Evolutionary conservation across 75 land plant species (phyloP).

Genomic region (Picea sitchensis): DNA sequence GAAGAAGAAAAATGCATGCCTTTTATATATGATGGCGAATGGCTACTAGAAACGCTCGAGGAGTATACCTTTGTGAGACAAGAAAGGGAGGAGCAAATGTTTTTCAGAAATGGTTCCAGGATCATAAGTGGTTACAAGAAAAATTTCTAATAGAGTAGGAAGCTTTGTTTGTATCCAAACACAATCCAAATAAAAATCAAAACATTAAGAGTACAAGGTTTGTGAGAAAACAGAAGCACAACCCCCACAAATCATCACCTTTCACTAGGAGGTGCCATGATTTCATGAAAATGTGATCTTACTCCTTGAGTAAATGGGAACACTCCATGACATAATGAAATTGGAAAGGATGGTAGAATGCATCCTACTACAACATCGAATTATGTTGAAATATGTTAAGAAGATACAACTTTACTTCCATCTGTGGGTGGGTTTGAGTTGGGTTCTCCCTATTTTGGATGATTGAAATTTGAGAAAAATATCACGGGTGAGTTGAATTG

Average conservation of each 20-base stretch:
- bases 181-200: conserved; percentile 29
- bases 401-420: conserved; percentile 53
- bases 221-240: conserved; percentile 48
- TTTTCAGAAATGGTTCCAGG: conserved; percentile 49
- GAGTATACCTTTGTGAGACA: conserved; percentile 38
- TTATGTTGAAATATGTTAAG: conserved; percentile 70
- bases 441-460: conserved; percentile 44
- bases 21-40: conserved; percentile 66
- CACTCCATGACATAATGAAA: conserved; percentile 43
- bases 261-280: conserved; percentile 50
- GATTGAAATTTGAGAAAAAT: neutral
- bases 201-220: conserved; percentile 40
- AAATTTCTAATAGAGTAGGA: conserved; percentile 64
- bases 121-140: conserved; percentile 66
- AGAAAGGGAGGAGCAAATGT: conserved; percentile 64
- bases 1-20: conserved; percentile 51
- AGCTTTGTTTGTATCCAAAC: conserved; percentile 53
- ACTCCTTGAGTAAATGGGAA: conserved; percentile 40
- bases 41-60: conserved; percentile 44
- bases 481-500: neutral
- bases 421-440: conserved; percentile 67
- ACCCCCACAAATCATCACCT: conserved; percentile 56
- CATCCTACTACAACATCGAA: conserved; percentile 61
- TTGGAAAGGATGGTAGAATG: conserved; percentile 55
- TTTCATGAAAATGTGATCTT: conserved; percentile 41